A percentile compares a stretch with the other conserved stretches of the same genome.
These are phyloP conservation scores for Fusarium penzigii DNA, from an alignment of 2,329 filamentous ascomycete genomes.

Conservation along the genomic window DNA sequence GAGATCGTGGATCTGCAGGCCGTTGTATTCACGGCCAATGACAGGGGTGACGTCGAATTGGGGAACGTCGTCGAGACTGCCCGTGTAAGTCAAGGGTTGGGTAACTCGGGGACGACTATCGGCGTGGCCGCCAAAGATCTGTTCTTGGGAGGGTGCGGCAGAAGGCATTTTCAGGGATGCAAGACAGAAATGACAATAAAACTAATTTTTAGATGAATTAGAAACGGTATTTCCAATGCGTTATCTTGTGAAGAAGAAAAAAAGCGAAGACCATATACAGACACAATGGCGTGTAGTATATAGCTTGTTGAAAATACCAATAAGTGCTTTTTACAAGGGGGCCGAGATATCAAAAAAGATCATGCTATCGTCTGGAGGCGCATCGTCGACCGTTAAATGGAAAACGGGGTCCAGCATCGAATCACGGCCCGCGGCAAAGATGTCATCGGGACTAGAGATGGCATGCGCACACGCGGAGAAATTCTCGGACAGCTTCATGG, in stretches of 20 bases:
- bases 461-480: conserved; percentile 31
- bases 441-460: conserved; percentile 32
- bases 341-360: conserved; percentile 1
- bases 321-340: background rate
- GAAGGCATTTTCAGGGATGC: conserved; percentile 36
- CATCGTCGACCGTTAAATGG: conserved; percentile 18
- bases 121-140: conserved; percentile 34
- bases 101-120: conserved; percentile 31
- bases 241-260: background rate
- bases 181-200: too few relatives aligned
- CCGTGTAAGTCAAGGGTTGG: conserved; percentile 41
- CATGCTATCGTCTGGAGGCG: conserved; percentile 18
- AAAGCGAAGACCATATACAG: background rate
- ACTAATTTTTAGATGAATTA: too few relatives aligned
- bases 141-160: conserved; percentile 16
- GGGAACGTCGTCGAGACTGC: conserved; percentile 41
- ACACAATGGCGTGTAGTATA: background rate
- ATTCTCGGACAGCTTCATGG: conserved; percentile 30
- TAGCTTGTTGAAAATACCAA: background rate
- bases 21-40: conserved; percentile 50
- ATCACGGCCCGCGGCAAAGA: conserved; percentile 29
- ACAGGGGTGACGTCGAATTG: conserved; percentile 47
- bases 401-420: conserved; percentile 14
- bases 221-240: background rate
- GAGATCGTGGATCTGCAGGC: conserved; percentile 37